Conservation (phyloP, 345 rosid species). For the Gossypium herbaceum region DNA sequence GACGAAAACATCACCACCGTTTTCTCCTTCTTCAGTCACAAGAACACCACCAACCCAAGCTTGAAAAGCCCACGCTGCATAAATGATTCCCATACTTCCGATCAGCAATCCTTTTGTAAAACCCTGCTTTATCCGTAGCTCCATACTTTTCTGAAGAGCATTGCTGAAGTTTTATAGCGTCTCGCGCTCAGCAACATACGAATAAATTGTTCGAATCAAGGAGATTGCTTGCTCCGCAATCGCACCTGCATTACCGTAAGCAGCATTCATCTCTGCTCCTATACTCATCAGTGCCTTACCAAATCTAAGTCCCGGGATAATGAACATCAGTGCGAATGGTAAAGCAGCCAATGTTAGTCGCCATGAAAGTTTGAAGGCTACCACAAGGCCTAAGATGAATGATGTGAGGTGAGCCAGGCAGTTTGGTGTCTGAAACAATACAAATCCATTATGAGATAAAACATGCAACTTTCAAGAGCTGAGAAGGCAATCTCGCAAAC, state of each 20-base stretch:
- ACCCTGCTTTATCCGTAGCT: slow-evolving; percentile 48
- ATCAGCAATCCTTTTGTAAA: slow-evolving; percentile 48
- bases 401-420: slow-evolving; percentile 24
- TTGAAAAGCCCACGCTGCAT: slow-evolving; percentile 45
- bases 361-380: slow-evolving; percentile 49
- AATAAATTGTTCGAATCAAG: slow-evolving; percentile 47
- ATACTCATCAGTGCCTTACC: slow-evolving; percentile 40
- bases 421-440: slow-evolving; percentile 9
- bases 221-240: slow-evolving; percentile 53
- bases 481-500: slow-evolving; percentile 13
- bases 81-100: slow-evolving; percentile 53
- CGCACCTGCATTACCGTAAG: slow-evolving; percentile 45
- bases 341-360: slow-evolving; percentile 39
- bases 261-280: slow-evolving; percentile 35
- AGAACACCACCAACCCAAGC: slow-evolving; percentile 54
- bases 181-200: slow-evolving; percentile 44
- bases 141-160: slow-evolving; percentile 36
- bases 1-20: slow-evolving; percentile 43
- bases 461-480: background rate
- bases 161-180: slow-evolving; percentile 31
- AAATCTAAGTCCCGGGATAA: slow-evolving; percentile 38
- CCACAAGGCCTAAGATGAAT: slow-evolving; percentile 35
- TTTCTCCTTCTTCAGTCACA: slow-evolving; percentile 43
- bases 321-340: slow-evolving; percentile 43
- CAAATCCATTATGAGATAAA: background rate